Evolutionary conservation across 202 grass and related monocot species (phyloP).

Genomic region (Tripidium arundinaceum): DNA sequence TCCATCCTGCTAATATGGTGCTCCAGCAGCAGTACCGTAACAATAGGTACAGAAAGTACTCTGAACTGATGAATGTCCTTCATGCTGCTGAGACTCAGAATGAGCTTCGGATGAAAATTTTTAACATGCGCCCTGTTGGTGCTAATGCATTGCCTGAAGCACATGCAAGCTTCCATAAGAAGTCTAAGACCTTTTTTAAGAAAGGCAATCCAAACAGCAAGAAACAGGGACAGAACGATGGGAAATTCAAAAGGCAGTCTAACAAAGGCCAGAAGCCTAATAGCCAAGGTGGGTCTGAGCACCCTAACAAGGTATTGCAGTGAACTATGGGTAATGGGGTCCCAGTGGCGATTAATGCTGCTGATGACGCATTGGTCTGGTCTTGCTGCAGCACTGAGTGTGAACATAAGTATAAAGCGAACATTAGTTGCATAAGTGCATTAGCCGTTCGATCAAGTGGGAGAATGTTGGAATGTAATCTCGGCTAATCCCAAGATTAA

Average conservation of each 20-base stretch:
- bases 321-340: no score
- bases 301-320: background rate
- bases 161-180: background rate
- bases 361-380: background rate
- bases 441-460: background rate
- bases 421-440: background rate
- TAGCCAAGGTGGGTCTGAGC: background rate
- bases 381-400: background rate
- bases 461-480: no score
- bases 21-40: background rate
- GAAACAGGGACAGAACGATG: background rate
- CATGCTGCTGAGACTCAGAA: background rate
- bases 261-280: background rate
- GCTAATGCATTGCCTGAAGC: background rate
- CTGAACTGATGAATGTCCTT: background rate
- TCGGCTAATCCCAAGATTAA: no score
- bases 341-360: no score
- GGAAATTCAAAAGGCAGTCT: background rate
- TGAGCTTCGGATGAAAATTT: background rate
- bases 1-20: background rate
- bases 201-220: background rate
- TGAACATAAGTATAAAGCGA: background rate
- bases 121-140: background rate
- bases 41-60: background rate
- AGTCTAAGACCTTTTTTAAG: background rate